Evolutionary conservation across 768 basidiomycete genomes (phyloP).

Genomic region (Hypsizygus marmoreus): DNA sequence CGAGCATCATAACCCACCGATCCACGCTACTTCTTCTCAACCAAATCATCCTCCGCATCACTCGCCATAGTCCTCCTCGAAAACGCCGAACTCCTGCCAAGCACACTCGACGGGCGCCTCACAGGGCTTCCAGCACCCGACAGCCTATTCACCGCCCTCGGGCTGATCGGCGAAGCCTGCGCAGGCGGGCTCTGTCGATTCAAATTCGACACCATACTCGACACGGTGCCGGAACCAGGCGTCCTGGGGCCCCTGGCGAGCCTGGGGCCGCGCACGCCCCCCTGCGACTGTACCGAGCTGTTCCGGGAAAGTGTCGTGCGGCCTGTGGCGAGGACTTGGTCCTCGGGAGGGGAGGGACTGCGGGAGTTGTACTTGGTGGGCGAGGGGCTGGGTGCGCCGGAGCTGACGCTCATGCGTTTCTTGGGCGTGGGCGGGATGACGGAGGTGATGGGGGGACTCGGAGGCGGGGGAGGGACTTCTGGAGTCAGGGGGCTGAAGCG

Average conservation of each 20-base stretch:
- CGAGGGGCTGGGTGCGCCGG: constrained; percentile 35
- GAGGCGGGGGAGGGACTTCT: constrained; percentile 36
- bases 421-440: constrained; percentile 57
- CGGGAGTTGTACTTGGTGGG: constrained; percentile 40
- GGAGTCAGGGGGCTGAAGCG: constrained; percentile 20
- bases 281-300: constrained; percentile 40
- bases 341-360: constrained; percentile 46
- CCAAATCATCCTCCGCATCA: constrained; percentile 78
- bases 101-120: constrained; percentile 45
- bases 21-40: constrained; percentile 31
- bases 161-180: constrained; percentile 32
- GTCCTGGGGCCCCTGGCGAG: constrained; percentile 49
- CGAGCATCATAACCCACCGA: background rate
- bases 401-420: constrained; percentile 37
- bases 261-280: constrained; percentile 50
- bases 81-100: constrained; percentile 53
- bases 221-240: constrained; percentile 45
- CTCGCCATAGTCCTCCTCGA: constrained; percentile 82
- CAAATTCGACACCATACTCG: constrained; percentile 57
- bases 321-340: constrained; percentile 35
- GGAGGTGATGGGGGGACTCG: constrained; percentile 35
- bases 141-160: constrained; percentile 42
- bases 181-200: constrained; percentile 48
- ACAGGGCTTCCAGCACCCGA: constrained; percentile 52
- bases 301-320: constrained; percentile 48